phyloP scores from a whole-genome alignment of 768 basidiomycete species.

The Russula earlei region DNA sequence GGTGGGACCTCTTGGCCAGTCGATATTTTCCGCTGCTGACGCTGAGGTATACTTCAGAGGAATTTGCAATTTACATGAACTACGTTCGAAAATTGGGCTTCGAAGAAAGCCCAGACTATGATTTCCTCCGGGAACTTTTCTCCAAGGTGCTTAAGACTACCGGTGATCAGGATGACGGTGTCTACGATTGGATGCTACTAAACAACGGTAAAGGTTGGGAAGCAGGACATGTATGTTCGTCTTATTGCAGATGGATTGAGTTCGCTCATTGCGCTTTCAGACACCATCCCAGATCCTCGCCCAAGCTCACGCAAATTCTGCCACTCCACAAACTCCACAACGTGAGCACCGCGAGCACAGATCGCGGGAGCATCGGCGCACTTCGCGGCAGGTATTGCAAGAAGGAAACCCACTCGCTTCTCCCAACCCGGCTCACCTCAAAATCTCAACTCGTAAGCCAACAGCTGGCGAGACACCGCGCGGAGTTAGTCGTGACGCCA shows the following conservation, averaged over 20 bases:
- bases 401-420: slow-evolving; percentile 52
- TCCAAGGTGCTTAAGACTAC: slow-evolving; percentile 80
- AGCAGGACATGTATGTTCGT: slow-evolving; percentile 59
- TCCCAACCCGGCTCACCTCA: slow-evolving; percentile 59
- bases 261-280: slow-evolving; percentile 23
- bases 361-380: slow-evolving; percentile 37
- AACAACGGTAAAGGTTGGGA: slow-evolving; percentile 97
- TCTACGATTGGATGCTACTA: slow-evolving; percentile 95
- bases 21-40: too few species aligned
- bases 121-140: slow-evolving; percentile 93
- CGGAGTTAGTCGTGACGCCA: slow-evolving; percentile 40
- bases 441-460: slow-evolving; percentile 42
- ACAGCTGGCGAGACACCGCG: slow-evolving; percentile 39
- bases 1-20: slow-evolving; percentile 50
- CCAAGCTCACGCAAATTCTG: slow-evolving; percentile 47
- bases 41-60: slow-evolving; percentile 46
- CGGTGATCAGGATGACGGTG: slow-evolving; percentile 82
- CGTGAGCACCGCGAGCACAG: slow-evolving; percentile 47
- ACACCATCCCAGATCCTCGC: slow-evolving; percentile 36
- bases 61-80: slow-evolving; percentile 98
- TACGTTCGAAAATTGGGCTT: slow-evolving; percentile 98
- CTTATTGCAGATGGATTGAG: background rate
- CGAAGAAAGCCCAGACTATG: slow-evolving; percentile 95
- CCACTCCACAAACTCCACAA: slow-evolving; percentile 45
- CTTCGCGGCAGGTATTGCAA: slow-evolving; percentile 41